Conservation (phyloP, 2,329 filamentous ascomycete species). For the Thermoascus crustaceus region DNA sequence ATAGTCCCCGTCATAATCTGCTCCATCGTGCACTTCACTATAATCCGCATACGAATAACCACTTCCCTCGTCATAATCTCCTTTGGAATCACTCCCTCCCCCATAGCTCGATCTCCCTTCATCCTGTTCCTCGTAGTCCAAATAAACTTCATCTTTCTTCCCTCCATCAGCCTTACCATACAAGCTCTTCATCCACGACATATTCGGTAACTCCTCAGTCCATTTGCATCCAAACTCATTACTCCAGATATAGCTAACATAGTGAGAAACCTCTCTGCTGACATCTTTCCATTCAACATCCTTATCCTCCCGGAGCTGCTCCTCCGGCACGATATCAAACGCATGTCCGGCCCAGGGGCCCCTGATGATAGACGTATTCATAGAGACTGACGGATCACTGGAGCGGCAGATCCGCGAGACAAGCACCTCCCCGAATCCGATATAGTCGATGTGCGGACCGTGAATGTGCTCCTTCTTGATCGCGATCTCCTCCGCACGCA, state of each 20-base stretch:
- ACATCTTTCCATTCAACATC: constrained; percentile 18
- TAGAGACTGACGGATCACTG: background rate
- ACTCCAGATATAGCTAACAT: constrained; percentile 15
- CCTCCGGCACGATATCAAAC: constrained; percentile 20
- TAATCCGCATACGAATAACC: no score
- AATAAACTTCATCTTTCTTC: no score
- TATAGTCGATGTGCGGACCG: constrained; percentile 19
- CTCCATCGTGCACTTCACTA: no score
- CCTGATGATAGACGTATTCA: constrained; percentile 10
- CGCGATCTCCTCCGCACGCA: constrained; percentile 20
- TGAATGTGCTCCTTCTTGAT: constrained; percentile 17
- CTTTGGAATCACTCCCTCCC: no score
- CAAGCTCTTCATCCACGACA: no score
- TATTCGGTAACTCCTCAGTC: no score
- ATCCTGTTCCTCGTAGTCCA: no score
- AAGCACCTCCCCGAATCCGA: constrained; percentile 24
- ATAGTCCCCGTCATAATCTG: no score
- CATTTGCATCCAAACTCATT: constrained; percentile 2
- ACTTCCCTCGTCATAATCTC: no score
- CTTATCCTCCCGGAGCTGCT: constrained; percentile 10
- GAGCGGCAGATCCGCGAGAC: constrained; percentile 22
- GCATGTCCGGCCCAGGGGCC: constrained; percentile 23
- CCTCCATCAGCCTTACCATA: no score
- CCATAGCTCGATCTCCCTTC: no score
- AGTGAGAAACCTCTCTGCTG: constrained; percentile 16